A percentile compares a stretch with the other conserved stretches of the same genome.
phyloP scores from a whole-genome alignment of 2,329 filamentous ascomycete genomes.

The Epichloe gansuensis region DNA sequence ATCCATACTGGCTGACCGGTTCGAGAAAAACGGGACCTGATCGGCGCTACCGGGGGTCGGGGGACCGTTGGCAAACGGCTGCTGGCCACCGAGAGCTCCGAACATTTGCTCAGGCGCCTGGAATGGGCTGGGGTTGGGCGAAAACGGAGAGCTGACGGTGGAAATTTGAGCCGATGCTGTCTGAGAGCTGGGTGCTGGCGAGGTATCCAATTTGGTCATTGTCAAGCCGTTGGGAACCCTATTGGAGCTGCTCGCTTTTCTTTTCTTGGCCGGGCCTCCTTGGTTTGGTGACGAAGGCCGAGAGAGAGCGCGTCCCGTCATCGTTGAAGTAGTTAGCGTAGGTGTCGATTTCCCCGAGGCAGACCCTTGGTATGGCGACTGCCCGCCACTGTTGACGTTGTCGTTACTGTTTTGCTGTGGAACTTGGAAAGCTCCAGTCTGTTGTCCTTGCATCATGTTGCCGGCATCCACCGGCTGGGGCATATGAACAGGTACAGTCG shows the following conservation, averaged over 20 bases:
- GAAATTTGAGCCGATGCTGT: constrained; percentile 26
- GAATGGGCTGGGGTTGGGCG: constrained; percentile 33
- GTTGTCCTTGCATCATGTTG: constrained; percentile 16
- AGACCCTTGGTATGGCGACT: constrained; percentile 22
- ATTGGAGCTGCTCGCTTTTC: constrained; percentile 60
- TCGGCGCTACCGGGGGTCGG: constrained; percentile 55
- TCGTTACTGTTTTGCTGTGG: constrained; percentile 51
- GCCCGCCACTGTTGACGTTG: constrained; percentile 37
- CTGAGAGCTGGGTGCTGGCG: constrained; percentile 25
- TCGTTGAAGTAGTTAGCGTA: constrained; percentile 10
- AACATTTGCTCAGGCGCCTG: constrained; percentile 33
- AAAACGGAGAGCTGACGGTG: constrained; percentile 39
- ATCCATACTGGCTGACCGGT: constrained; percentile 52
- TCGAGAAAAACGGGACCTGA: constrained; percentile 41
- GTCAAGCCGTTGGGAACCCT: constrained; percentile 62
- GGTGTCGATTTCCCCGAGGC: constrained; percentile 21
- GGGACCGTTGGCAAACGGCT: constrained; percentile 40
- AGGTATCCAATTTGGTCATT: constrained; percentile 70
- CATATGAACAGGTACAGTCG: constrained; percentile 10
- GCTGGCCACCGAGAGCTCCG: constrained; percentile 27
- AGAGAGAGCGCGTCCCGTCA: constrained; percentile 37
- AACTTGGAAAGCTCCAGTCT: constrained; percentile 32
- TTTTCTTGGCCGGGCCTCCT: constrained; percentile 62
- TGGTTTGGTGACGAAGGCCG: constrained; percentile 61
- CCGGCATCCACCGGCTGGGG: constrained; percentile 16